Evolutionary conservation across 768 basidiomycete genomes (phyloP).

Genomic region (Chiua virens): DNA sequence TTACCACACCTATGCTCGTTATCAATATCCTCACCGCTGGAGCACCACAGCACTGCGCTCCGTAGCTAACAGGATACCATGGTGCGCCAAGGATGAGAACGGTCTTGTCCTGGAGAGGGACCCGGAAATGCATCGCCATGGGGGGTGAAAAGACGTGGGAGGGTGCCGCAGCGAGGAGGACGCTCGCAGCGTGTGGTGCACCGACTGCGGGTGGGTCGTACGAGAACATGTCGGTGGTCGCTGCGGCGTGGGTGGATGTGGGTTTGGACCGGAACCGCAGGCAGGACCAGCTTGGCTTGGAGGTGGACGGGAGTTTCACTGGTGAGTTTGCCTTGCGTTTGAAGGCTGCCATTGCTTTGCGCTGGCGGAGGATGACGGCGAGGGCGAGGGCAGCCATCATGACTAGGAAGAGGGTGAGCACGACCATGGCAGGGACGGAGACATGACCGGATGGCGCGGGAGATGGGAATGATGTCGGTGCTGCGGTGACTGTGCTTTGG

Average conservation of each 20-base stretch:
- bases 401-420: slow-evolving; percentile 14
- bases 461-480: neutral
- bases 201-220: slow-evolving; percentile 16
- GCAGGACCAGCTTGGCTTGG: too few species aligned
- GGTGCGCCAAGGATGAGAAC: slow-evolving; percentile 23
- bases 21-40: neutral
- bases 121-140: slow-evolving; percentile 22
- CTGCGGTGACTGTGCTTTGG: slow-evolving; percentile 1
- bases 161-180: slow-evolving; percentile 27
- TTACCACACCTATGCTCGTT: too few species aligned
- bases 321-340: neutral
- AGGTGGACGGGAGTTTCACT: neutral
- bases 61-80: slow-evolving; percentile 3
- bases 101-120: slow-evolving; percentile 19
- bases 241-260: neutral
- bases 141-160: slow-evolving; percentile 20
- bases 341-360: neutral
- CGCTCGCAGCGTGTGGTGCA: slow-evolving; percentile 22
- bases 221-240: neutral
- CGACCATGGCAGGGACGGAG: slow-evolving; percentile 22
- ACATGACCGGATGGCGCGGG: neutral
- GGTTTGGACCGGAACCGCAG: neutral
- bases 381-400: slow-evolving; percentile 20
- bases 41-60: slow-evolving; percentile 6
- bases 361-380: slow-evolving; percentile 22